Base-by-base conservation (phyloP, 2,329 filamentous ascomycete species). In the Calonectria montana region DNA sequence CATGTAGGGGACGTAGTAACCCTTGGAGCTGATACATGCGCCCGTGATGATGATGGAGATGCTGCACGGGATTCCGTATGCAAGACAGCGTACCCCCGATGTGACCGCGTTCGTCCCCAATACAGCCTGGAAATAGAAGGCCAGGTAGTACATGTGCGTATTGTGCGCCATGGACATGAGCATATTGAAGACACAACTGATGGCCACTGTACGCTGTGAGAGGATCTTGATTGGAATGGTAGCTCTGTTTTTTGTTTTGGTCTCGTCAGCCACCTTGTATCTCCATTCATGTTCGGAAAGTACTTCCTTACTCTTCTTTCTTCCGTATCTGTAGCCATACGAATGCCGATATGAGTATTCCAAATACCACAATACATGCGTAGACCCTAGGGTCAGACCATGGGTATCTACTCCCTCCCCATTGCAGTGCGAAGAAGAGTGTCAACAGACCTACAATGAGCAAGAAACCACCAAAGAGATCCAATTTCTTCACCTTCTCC, bases 81-180 rank as follows among this genome's bases (percentile, higher is more conserved):
- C 50, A 2, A 57, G 31, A 57, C 50, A 57, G n/a, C 50, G 50
- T n/a, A 57, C 50, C 12, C 50, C 50, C 2, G 50, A 57, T 9
- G n/a, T 39, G n/a, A 57, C 50, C 2, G 50, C 50, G 37, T 57
- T 37, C 5, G 50, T 57, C 31, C 50, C 50, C 10, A 57, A 31
- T 16, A 57, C 50, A 3, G 50, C n/a, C 29, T 57, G 50, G 2
- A 75, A 75, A 65, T 71, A 75, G 0, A 75, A 72, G 7, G 73
- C 69, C 0, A 75, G 59, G 18, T 75, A 75, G 35, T 74, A 75
- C 4, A 74, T 71, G 31, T 69, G 69, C 8, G 63, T 18, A 45
- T 74, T 66, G 50, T 74, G 65, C 12, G 73, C 70, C 72, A 74
- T 74, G 0, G 72, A 67, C 23, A 73, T 65, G 43, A 75, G 71